Percentiles rank a stretch among this genome's conserved stretches.
phyloP scores from a whole-genome alignment of 257 asterid species.

The Przewalskia tangutica region DNA sequence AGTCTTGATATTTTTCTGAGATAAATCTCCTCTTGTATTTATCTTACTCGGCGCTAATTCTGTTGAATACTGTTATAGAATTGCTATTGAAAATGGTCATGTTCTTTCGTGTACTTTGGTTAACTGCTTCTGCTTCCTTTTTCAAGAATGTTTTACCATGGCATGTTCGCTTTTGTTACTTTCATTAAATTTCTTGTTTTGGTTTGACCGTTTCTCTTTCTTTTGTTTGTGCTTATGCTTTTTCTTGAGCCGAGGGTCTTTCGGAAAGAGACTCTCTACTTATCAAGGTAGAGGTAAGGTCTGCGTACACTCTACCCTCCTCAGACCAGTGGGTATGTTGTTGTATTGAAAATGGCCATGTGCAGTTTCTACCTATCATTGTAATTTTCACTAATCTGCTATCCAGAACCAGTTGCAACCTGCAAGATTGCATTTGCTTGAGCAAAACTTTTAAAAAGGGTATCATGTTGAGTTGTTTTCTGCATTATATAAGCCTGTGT shows the following conservation, averaged over 20 bases:
- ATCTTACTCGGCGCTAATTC: neutral
- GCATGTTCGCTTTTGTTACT: too few relatives aligned
- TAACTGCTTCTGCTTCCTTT: too few relatives aligned
- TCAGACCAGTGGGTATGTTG: too few relatives aligned
- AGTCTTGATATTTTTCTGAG: too few relatives aligned
- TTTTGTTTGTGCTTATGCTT: too few relatives aligned
- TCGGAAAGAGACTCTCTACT: too few relatives aligned
- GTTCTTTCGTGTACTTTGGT: neutral
- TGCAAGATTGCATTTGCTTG: neutral
- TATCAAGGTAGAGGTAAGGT: too few relatives aligned
- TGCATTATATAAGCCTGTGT: neutral
- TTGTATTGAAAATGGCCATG: neutral
- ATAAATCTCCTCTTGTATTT: neutral
- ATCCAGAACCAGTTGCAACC: neutral
- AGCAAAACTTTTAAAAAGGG: neutral
- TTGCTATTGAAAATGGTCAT: neutral
- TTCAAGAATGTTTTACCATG: too few relatives aligned
- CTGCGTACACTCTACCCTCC: too few relatives aligned
- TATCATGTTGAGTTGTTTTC: neutral
- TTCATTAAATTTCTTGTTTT: too few relatives aligned
- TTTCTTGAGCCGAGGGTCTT: too few relatives aligned
- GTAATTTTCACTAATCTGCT: neutral
- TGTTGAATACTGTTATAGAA: neutral
- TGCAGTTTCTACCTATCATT: neutral
- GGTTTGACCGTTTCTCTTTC: too few relatives aligned